Evolutionary conservation across 2,329 filamentous ascomycete genomes (phyloP).

Genomic region (Onygenales sp.): DNA sequence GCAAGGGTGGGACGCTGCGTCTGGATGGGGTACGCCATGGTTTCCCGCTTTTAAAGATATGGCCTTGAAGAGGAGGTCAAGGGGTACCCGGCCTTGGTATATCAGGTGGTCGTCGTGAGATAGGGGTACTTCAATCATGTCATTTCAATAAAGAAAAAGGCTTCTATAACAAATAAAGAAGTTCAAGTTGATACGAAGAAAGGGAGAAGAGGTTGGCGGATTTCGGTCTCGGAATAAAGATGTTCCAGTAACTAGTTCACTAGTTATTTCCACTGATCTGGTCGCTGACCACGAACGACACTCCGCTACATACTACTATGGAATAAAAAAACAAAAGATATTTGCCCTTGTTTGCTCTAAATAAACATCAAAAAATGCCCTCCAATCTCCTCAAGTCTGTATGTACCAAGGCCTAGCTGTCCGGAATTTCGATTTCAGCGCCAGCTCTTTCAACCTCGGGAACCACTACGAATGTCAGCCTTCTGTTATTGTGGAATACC

Average conservation of each 20-base stretch:
- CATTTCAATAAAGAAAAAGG: no score
- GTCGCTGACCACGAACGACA: no score
- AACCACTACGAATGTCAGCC: neutral
- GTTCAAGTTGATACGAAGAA: no score
- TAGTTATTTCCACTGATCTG: no score
- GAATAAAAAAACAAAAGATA: no score
- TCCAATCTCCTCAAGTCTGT: neutral
- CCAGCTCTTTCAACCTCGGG: neutral
- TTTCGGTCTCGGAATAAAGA: no score
- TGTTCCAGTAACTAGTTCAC: no score
- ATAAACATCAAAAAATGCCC: neutral
- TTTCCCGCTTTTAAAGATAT: neutral
- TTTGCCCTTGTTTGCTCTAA: no score
- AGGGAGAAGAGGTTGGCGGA: no score
- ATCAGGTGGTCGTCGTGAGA: neutral
- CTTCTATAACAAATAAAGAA: no score
- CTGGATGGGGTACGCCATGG: slow-evolving; percentile 22
- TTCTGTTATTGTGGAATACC: neutral
- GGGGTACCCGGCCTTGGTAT: neutral
- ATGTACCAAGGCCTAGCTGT: neutral
- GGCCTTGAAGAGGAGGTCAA: neutral
- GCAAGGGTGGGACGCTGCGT: slow-evolving; percentile 26
- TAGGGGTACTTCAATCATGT: neutral
- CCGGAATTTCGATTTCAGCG: neutral
- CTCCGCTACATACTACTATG: no score